These are phyloP conservation scores for Puccinia polysora DNA, from an alignment of 1,284 basidiomycete genomes.

Conservation along the genomic window DNA sequence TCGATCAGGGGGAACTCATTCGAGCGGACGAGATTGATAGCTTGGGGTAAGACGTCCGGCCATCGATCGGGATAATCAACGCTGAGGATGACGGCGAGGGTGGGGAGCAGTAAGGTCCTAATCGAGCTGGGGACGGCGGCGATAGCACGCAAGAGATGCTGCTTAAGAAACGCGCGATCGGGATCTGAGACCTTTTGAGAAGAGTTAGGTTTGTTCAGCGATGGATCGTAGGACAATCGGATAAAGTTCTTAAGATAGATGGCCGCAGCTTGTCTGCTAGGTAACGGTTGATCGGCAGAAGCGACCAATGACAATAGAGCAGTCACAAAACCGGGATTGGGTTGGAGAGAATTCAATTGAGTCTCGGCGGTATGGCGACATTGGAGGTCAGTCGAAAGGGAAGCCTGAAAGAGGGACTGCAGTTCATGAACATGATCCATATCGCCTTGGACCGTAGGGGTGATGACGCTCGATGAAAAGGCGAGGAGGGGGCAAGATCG, in stretches of 20 bases:
- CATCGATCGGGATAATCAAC: conserved; percentile 26
- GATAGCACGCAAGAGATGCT: conserved; percentile 5
- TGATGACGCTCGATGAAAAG: neutral
- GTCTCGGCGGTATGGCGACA: conserved; percentile 6
- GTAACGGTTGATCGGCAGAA: neutral
- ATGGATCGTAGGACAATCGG: neutral
- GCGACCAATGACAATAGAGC: conserved; percentile 19
- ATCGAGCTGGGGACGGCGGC: conserved; percentile 9
- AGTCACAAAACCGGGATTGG: neutral
- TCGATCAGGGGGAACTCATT: conserved; percentile 11
- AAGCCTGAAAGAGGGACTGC: conserved; percentile 7
- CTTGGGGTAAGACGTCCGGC: conserved; percentile 26
- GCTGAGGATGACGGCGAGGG: conserved; percentile 24
- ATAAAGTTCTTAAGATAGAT: conserved; percentile 35
- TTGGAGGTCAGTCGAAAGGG: conserved; percentile 13
- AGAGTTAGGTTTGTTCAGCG: neutral
- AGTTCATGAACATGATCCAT: conserved; percentile 15
- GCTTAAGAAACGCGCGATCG: conserved; percentile 22
- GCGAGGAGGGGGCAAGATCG: no score
- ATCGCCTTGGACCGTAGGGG: neutral
- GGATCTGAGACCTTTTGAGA: neutral
- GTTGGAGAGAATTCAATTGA: conserved; percentile 2
- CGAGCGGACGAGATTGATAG: conserved; percentile 4
- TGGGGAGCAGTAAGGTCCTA: conserved; percentile 4
- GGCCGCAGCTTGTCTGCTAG: conserved; percentile 25